Conservation (phyloP, 371 early-diverging fungal genomes). For the Rhizomucor miehei region DNA sequence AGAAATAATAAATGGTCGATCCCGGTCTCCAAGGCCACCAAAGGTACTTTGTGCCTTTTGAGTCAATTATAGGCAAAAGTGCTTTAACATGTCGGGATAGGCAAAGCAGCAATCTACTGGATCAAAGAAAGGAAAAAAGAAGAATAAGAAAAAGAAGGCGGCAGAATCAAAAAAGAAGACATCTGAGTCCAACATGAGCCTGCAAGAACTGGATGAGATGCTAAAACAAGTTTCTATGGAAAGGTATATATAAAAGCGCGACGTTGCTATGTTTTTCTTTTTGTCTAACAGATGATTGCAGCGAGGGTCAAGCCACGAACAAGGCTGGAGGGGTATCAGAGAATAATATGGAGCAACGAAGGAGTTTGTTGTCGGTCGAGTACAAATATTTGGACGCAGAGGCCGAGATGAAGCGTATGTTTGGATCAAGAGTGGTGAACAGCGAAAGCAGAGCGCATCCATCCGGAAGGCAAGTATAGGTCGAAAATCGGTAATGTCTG, state of each 20-base stretch:
- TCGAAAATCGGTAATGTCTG: too few species aligned
- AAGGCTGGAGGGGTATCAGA: not conserved
- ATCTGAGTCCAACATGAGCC: slow-evolving; percentile 46
- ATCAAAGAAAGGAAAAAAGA: slow-evolving; percentile 22
- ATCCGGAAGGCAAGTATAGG: slow-evolving; percentile 27
- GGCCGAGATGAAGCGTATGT: slow-evolving; percentile 85
- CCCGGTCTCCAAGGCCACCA: not conserved
- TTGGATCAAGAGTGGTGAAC: slow-evolving; percentile 82
- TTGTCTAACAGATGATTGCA: not conserved
- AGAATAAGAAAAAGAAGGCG: slow-evolving; percentile 46
- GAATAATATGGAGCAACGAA: slow-evolving; percentile 23
- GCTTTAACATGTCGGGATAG: slow-evolving; percentile 8
- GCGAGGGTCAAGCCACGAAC: not conserved
- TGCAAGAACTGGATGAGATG: slow-evolving; percentile 63
- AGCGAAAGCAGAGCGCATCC: slow-evolving; percentile 45
- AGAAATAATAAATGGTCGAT: not conserved
- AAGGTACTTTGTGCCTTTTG: not conserved
- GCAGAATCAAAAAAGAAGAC: slow-evolving; percentile 29
- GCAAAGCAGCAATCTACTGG: not conserved
- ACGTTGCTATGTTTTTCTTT: not conserved
- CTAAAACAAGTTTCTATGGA: slow-evolving; percentile 46
- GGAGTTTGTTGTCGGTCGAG: slow-evolving; percentile 61
- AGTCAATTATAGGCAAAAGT: not conserved
- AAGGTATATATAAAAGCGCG: slow-evolving; percentile 32
- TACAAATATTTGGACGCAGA: slow-evolving; percentile 74